These are phyloP conservation scores for Penicillium sp. DNA, from an alignment of 2,329 filamentous ascomycete species.

Conservation along the genomic window DNA sequence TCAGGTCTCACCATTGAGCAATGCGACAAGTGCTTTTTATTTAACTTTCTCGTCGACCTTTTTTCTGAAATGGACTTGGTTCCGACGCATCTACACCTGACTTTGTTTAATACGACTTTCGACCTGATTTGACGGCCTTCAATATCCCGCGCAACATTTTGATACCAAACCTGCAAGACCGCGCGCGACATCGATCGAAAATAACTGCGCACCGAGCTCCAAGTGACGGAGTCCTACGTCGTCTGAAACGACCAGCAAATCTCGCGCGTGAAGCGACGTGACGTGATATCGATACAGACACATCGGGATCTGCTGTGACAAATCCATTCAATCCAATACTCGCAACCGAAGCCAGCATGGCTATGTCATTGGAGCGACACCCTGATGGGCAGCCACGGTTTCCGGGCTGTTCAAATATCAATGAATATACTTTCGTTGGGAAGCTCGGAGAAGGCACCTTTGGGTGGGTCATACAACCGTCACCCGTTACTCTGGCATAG, in stretches of 20 bases:
- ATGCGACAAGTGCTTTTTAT: slow-evolving; percentile 4
- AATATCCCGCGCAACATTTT: background rate
- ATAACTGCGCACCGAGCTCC: background rate
- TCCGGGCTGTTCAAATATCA: slow-evolving; percentile 70
- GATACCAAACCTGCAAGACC: background rate
- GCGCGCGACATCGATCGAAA: background rate
- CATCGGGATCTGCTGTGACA: background rate
- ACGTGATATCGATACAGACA: background rate
- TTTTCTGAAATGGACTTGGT: background rate
- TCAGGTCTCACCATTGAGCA: background rate
- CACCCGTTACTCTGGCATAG: background rate
- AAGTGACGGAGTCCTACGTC: background rate
- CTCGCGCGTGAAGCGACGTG: background rate
- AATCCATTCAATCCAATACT: background rate
- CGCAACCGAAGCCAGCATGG: slow-evolving; percentile 30
- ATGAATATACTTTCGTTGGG: slow-evolving; percentile 43
- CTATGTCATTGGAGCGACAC: slow-evolving; percentile 49
- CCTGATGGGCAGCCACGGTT: slow-evolving; percentile 62
- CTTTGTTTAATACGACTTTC: background rate
- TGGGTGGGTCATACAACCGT: slow-evolving; percentile 60
- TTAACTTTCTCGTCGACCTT: background rate
- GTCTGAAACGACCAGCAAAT: background rate
- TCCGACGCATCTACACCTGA: background rate
- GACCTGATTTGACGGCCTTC: background rate
- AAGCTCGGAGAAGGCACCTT: slow-evolving; percentile 92